Conservation (phyloP, 2,329 filamentous ascomycete species). For the Colletotrichum brevisporum region DNA sequence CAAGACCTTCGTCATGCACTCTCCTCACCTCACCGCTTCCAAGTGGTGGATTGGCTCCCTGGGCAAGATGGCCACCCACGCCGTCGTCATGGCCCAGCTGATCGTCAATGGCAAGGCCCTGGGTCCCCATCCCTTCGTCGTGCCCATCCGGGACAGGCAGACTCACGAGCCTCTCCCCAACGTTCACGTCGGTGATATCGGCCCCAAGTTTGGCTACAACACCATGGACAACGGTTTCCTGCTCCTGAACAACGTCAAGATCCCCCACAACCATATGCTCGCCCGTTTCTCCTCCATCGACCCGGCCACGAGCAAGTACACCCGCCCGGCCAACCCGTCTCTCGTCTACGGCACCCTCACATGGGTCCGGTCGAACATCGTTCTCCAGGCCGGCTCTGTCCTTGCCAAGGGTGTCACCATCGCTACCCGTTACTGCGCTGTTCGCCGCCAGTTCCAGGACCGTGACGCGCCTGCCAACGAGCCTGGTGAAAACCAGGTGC, state of each 20-base stretch:
- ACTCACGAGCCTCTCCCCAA: slow-evolving; percentile 79
- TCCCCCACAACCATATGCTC: slow-evolving; percentile 78
- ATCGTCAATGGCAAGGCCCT: slow-evolving; percentile 76
- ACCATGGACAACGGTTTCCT: slow-evolving; percentile 88
- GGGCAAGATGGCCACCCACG: slow-evolving; percentile 81
- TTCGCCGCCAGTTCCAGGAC: slow-evolving; percentile 84
- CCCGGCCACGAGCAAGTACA: slow-evolving; percentile 76
- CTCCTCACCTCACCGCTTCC: slow-evolving; percentile 79
- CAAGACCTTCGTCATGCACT: slow-evolving; percentile 82
- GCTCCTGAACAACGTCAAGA: slow-evolving; percentile 81
- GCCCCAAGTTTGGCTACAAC: slow-evolving; percentile 84
- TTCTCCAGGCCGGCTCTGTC: slow-evolving; percentile 79
- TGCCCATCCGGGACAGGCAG: slow-evolving; percentile 79
- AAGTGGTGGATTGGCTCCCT: slow-evolving; percentile 91
- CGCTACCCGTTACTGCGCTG: slow-evolving; percentile 80
- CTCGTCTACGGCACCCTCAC: slow-evolving; percentile 83
- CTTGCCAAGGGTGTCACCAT: slow-evolving; percentile 84
- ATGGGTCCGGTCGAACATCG: slow-evolving; percentile 81
- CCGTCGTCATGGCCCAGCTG: slow-evolving; percentile 84
- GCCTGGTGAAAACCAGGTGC: slow-evolving; percentile 78
- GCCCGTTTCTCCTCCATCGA: slow-evolving; percentile 67
- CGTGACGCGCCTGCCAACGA: slow-evolving; percentile 72
- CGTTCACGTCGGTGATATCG: slow-evolving; percentile 83
- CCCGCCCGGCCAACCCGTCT: slow-evolving; percentile 75
- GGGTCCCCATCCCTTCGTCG: slow-evolving; percentile 84